Conservation (phyloP, 805 yeast genomes). For the Saccharomycopsis selenospora region DNA sequence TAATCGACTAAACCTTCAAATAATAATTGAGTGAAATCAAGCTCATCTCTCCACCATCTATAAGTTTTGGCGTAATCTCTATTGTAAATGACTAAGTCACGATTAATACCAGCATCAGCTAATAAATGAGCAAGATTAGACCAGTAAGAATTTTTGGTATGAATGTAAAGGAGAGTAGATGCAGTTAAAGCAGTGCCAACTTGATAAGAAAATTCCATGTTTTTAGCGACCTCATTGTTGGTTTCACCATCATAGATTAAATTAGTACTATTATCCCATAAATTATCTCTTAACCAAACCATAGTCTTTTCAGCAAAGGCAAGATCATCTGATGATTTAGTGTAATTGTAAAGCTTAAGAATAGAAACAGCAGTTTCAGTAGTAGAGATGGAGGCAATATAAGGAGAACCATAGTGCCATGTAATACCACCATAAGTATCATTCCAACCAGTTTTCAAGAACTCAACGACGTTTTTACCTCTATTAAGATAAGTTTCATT, state of each 20-base stretch:
- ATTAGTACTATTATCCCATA: conserved; percentile 48
- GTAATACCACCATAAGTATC: conserved; percentile 52
- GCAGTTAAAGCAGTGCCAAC: conserved; percentile 59
- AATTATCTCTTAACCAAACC: conserved; percentile 46
- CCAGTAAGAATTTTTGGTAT: conserved; percentile 48
- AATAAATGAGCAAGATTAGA: conserved; percentile 26
- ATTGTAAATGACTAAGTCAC: conserved; percentile 52
- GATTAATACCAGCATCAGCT: conserved; percentile 55
- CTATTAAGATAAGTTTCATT: conserved; percentile 44
- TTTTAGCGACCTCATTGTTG: conserved; percentile 35
- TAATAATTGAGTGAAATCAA: conserved; percentile 56
- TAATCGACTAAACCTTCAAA: conserved; percentile 66
- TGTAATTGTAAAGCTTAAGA: conserved; percentile 46
- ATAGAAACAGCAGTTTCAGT: conserved; percentile 61
- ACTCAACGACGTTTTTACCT: conserved; percentile 51
- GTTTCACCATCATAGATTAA: conserved; percentile 56
- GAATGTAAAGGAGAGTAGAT: conserved; percentile 40
- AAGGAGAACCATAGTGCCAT: conserved; percentile 58
- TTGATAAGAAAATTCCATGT: conserved; percentile 59
- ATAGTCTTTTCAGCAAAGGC: conserved; percentile 54
- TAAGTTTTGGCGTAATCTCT: conserved; percentile 39
- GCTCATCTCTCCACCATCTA: conserved; percentile 58
- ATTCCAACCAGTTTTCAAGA: conserved; percentile 61
- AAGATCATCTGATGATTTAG: conserved; percentile 40
- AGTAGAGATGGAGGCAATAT: conserved; percentile 59